Percentiles rank a stretch among this genome's conserved stretches.
Conservation (phyloP, 768 basidiomycete genomes). For the Mycena metata region DNA sequence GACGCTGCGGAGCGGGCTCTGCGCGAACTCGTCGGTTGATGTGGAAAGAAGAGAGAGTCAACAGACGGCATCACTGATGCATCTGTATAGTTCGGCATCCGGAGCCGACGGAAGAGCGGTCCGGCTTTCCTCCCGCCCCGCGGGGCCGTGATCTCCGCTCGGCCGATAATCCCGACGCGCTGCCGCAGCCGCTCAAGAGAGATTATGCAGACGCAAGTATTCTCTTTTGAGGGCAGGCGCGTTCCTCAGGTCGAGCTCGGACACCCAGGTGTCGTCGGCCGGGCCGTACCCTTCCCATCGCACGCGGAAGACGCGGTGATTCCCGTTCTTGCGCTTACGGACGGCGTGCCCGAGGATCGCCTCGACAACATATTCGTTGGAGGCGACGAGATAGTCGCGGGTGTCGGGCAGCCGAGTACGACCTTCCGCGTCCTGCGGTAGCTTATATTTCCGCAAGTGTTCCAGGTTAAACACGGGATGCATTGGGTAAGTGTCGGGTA, state of each 20-base stretch:
- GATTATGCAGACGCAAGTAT: not conserved
- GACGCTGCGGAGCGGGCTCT: no score
- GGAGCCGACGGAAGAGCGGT: no score
- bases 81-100: no score
- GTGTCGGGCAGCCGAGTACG: constrained; percentile 3
- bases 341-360: not conserved
- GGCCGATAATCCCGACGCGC: no score
- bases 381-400: constrained; percentile 7
- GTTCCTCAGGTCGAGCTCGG: not conserved
- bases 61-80: no score
- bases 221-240: not conserved
- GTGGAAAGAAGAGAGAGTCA: no score
- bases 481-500: constrained; percentile 27
- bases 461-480: constrained; percentile 27
- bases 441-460: constrained; percentile 29
- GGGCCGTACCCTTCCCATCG: not conserved
- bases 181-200: not conserved
- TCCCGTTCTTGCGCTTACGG: not conserved
- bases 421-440: no score
- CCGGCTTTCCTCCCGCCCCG: no score
- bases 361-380: no score
- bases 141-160: no score
- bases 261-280: not conserved
- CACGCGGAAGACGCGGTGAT: not conserved
- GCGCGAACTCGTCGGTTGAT: no score